Percentiles rank a stretch among this genome's conserved stretches.
These are phyloP conservation scores for Erodium maritimum DNA, from an alignment of 345 rosid species.

Conservation along the genomic window DNA sequence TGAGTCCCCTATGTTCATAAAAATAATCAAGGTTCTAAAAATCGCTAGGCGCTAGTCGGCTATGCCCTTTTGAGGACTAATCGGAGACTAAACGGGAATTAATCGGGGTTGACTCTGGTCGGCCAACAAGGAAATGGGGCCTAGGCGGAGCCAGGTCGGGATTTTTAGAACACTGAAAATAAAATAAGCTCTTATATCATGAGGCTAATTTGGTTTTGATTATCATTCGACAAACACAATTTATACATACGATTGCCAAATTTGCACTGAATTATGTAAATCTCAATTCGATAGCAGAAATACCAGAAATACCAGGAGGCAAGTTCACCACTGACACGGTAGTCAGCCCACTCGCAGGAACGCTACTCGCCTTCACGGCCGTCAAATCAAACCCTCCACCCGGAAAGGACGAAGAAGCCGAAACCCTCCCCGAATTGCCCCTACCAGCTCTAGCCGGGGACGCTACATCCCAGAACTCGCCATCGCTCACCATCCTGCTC, in stretches of 20 bases:
- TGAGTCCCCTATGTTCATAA: too few species aligned
- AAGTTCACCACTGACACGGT: conserved; percentile 57
- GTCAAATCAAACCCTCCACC: conserved; percentile 29
- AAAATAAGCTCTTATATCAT: not conserved
- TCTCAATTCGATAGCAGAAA: not conserved
- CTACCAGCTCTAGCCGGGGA: conserved; percentile 26
- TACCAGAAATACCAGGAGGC: conserved; percentile 54
- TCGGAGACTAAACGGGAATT: too few species aligned
- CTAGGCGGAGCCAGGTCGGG: too few species aligned
- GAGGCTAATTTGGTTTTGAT: not conserved
- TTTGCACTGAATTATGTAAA: not conserved
- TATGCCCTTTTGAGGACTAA: too few species aligned
- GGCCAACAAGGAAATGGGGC: too few species aligned
- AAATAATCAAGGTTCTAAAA: too few species aligned
- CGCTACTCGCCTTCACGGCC: conserved; percentile 42
- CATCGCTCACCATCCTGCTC: conserved; percentile 13
- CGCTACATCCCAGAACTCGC: conserved; percentile 20
- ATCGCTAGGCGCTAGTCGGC: too few species aligned
- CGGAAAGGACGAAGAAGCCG: conserved; percentile 26
- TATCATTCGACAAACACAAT: not conserved
- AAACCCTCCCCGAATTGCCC: conserved; percentile 25
- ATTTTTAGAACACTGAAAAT: too few species aligned
- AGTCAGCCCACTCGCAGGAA: conserved; percentile 52
- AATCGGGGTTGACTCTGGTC: too few species aligned
- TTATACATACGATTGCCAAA: too few species aligned